These are phyloP conservation scores for Primulina eburnea DNA, from an alignment of 257 asterid species.

Conservation along the genomic window DNA sequence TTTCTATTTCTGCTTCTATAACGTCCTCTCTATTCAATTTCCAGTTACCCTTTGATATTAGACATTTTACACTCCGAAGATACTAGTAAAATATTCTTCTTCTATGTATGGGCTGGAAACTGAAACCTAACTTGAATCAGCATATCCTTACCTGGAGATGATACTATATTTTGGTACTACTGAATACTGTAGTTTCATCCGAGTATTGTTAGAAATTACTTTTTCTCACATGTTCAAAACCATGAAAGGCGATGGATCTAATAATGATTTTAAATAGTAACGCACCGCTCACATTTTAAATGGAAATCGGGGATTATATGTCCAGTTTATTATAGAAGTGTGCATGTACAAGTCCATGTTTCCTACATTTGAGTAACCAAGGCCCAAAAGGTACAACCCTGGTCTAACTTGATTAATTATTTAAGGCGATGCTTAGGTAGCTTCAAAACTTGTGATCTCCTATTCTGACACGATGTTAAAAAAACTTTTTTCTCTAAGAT, in stretches of 20 bases:
- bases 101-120: background rate
- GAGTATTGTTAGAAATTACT: background rate
- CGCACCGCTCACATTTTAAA: background rate
- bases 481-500: no score
- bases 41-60: background rate
- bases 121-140: constrained; percentile 5
- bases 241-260: background rate
- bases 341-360: background rate
- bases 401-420: no score
- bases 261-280: background rate
- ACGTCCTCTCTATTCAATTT: background rate
- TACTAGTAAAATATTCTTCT: background rate
- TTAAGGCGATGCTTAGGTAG: background rate
- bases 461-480: background rate
- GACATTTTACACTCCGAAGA: background rate
- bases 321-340: background rate
- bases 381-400: background rate
- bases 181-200: background rate
- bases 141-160: background rate
- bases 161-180: background rate
- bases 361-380: background rate
- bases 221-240: background rate
- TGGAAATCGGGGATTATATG: background rate
- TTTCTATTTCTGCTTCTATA: background rate
- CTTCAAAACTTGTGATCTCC: background rate